Evolutionary conservation across 164 flowering plant genomes (phyloP).

Genomic region (Chimonanthus praecox): DNA sequence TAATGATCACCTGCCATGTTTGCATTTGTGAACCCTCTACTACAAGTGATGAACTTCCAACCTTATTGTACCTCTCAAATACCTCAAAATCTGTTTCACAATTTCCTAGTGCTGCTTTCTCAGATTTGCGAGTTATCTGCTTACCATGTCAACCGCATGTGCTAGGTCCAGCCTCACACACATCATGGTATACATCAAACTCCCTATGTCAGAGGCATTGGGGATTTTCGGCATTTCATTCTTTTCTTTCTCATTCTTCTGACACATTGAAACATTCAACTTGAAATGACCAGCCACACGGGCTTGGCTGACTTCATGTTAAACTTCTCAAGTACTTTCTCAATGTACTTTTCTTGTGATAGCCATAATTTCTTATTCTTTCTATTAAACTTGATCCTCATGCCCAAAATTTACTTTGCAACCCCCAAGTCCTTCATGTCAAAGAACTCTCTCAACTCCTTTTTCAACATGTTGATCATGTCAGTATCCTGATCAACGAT

Average conservation of each 20-base stretch:
- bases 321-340: conserved; percentile 4
- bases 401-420: neutral
- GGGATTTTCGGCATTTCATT: neutral
- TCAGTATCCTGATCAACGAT: neutral
- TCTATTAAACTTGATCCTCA: conserved; percentile 1
- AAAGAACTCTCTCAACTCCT: neutral
- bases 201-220: neutral
- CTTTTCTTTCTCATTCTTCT: neutral
- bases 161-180: neutral
- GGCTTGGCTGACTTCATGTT: conserved; percentile 2
- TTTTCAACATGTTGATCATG: conserved; percentile 3
- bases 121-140: conserved; percentile 4
- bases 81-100: neutral
- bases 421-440: conserved; percentile 4
- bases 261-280: neutral
- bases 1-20: too few species aligned
- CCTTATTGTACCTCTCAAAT: neutral
- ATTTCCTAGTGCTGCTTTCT: neutral
- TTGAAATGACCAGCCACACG: conserved; percentile 1
- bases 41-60: too few species aligned
- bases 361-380: neutral
- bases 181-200: conserved; percentile 1
- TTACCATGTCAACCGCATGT: neutral
- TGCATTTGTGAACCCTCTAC: too few species aligned
- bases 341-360: neutral